Conservation (phyloP, 169 alveolate species). For the Cryptosporidium tyzzeri region DNA sequence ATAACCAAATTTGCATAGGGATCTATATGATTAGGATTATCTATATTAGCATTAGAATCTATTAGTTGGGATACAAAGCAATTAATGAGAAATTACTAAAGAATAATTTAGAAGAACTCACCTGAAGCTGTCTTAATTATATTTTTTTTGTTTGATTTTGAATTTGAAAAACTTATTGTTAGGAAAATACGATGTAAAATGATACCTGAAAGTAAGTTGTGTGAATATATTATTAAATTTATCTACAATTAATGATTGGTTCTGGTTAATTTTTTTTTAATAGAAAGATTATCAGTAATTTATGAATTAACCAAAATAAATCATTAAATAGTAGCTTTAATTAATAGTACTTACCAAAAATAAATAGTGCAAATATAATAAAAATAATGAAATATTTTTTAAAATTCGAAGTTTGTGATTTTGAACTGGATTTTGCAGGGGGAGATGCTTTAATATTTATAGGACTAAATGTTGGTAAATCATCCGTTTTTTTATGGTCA, state of each 20-base stretch:
- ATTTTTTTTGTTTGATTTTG: neutral
- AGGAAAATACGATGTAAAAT: conserved; percentile 66
- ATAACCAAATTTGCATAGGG: conserved; percentile 24
- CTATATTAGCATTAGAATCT: neutral
- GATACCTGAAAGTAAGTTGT: conserved; percentile 13
- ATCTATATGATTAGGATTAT: neutral
- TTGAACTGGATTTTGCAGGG: neutral
- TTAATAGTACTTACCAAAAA: conserved; percentile 49
- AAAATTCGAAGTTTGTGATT: neutral
- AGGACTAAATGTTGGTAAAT: conserved; percentile 47
- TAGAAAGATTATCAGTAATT: neutral
- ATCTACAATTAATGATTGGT: conserved; percentile 3
- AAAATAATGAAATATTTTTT: conserved; percentile 28
- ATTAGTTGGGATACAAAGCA: neutral
- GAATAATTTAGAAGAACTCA: neutral
- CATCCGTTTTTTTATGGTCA: conserved; percentile 50
- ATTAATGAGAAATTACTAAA: neutral
- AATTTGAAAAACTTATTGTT: conserved; percentile 29
- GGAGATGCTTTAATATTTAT: neutral
- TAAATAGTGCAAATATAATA: conserved; percentile 47
- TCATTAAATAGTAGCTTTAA: neutral
- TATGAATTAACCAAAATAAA: neutral
- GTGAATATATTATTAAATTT: neutral
- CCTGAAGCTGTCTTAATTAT: neutral
- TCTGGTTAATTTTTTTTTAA: neutral